Base-by-base conservation (phyloP, 768 basidiomycete species). In the Clavaria fumosa region DNA sequence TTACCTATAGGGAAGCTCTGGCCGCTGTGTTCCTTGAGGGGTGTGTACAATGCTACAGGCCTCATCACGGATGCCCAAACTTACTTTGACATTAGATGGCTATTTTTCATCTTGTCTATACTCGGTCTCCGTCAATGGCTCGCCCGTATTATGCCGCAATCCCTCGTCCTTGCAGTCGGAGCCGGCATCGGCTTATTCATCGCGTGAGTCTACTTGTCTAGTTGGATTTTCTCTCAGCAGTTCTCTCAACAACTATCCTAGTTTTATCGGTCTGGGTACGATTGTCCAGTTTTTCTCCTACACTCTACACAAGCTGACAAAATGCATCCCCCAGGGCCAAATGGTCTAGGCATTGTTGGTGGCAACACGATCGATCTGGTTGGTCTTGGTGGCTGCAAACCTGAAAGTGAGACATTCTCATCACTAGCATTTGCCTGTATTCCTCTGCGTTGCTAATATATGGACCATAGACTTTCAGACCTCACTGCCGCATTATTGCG, bases 41-140 rank as follows among this genome's bases (percentile, higher is more conserved):
- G 77, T 81, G 45, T 15, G 71, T 53, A 5, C 17, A n/a, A n/a
- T n/a, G n/a, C n/a, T n/a, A n/a, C 34, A 34, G 38, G 12, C 4
- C 21, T 34, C 34, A 27, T 37, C 3, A 17, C 18, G 7, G n/a
- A 14, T 20, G n/a, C 26, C 31, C 36, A 28, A 22, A 38, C 30
- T n/a, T 18, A 17, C 9, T 17, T 12, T 36, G 15, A 11, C 23
- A 23, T 27, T 35, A 82, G 83, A 20, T 82, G 84, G 79, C 55
- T 89, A 7, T 89, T 90, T 63, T 68, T 88, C 44, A 45, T 78
- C 49, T 61, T 90, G 10, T 85, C 84, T 0, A 53, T 90, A 15
- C 60, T 89, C 21, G 86, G 86, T 43, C 65, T 90, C 37, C 82
- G 86, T 34, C 84, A 88, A 60, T 90, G 84, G 86, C 67, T 90